These are phyloP conservation scores for Phytophthora palmivora DNA, from an alignment of 352 stramenopile genomes.

Conservation along the genomic window DNA sequence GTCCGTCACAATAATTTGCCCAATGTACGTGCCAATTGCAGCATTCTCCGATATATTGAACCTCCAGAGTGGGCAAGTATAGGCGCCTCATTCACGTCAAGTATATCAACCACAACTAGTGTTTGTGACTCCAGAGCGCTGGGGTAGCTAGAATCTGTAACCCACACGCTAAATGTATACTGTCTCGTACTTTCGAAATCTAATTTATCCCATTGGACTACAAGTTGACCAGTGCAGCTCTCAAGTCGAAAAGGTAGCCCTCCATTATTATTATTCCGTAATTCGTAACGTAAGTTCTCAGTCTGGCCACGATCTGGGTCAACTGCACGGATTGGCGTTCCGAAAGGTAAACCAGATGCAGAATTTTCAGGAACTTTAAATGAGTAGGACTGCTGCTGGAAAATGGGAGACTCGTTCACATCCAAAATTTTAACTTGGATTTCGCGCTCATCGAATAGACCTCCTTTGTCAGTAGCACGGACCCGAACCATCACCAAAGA, in stretches of 20 bases:
- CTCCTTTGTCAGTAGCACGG: constrained; percentile 41
- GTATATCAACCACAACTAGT: constrained; percentile 41
- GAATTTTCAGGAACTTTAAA: constrained; percentile 58
- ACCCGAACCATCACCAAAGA: constrained; percentile 42
- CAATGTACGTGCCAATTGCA: constrained; percentile 38
- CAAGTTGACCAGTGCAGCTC: constrained; percentile 57
- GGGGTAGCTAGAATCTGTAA: constrained; percentile 53
- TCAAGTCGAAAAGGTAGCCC: constrained; percentile 58
- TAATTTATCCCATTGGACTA: constrained; percentile 51
- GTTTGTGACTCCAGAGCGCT: constrained; percentile 33
- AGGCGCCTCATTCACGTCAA: constrained; percentile 63
- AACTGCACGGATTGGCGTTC: constrained; percentile 52
- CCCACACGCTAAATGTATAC: constrained; percentile 53
- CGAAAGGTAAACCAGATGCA: constrained; percentile 37
- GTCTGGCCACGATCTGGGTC: constrained; percentile 61
- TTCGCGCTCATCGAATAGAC: constrained; percentile 45
- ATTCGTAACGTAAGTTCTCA: constrained; percentile 53
- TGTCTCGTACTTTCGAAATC: constrained; percentile 54
- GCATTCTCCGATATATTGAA: constrained; percentile 54
- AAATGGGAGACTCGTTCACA: constrained; percentile 60
- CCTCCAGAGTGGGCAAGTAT: constrained; percentile 35
- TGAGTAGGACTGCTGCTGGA: constrained; percentile 44
- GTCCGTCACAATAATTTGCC: constrained; percentile 44
- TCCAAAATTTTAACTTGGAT: constrained; percentile 53
- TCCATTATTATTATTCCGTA: constrained; percentile 47